Percentiles rank a stretch among this genome's conserved stretches.
Evolutionary conservation across 2,329 filamentous ascomycete genomes (phyloP).

Genomic region (Lecanosticta acicola): DNA sequence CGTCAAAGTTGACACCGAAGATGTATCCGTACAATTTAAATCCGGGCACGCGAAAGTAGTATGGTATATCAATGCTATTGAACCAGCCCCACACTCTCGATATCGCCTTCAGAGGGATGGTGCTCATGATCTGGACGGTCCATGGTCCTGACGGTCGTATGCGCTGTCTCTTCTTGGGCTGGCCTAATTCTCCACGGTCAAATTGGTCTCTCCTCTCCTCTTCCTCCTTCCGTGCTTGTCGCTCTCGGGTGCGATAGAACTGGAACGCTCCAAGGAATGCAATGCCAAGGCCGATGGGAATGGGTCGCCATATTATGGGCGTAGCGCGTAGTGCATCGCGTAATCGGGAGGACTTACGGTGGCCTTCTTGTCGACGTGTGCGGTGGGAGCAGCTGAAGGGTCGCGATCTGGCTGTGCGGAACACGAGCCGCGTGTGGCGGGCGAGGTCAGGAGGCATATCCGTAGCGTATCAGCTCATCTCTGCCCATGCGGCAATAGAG

Average conservation of each 20-base stretch:
- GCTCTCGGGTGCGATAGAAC: constrained; percentile 66
- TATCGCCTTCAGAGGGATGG: constrained; percentile 81
- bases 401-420: constrained; percentile 5
- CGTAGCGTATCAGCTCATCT: not conserved
- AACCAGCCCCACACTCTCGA: constrained; percentile 86
- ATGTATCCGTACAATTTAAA: constrained; percentile 88
- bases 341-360: constrained; percentile 42
- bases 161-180: constrained; percentile 51
- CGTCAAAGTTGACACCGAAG: constrained; percentile 85
- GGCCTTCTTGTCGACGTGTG: constrained; percentile 15
- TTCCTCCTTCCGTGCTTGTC: constrained; percentile 40
- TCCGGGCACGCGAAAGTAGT: constrained; percentile 79
- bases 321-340: constrained; percentile 56
- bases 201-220: constrained; percentile 41
- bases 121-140: constrained; percentile 92
- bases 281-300: constrained; percentile 79
- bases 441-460: constrained; percentile 1
- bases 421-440: not conserved
- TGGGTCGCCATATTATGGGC: constrained; percentile 80
- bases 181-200: constrained; percentile 28
- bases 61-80: constrained; percentile 83
- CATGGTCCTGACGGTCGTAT: constrained; percentile 82
- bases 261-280: constrained; percentile 78
- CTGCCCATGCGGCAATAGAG: not conserved
- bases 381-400: constrained; percentile 11